A percentile compares a stretch with the other conserved stretches of the same genome.
Evolutionary conservation across 129 eudicot species (phyloP).

Genomic region (Deinandra increscens): DNA sequence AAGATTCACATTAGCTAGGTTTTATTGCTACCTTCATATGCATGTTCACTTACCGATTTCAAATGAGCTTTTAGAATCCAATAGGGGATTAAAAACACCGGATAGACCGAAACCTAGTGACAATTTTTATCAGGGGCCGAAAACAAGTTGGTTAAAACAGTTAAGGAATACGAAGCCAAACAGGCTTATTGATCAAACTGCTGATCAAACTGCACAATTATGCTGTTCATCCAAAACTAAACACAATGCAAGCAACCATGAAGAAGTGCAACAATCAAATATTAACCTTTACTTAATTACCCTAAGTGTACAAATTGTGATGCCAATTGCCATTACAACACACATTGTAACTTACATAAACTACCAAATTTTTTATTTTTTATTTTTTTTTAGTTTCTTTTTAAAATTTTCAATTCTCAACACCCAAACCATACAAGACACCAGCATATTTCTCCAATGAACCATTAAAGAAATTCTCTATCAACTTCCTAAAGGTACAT

Average conservation of each 20-base stretch:
- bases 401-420: slow-evolving; percentile 52
- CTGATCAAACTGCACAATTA: background rate
- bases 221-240: background rate
- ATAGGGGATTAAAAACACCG: background rate
- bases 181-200: background rate
- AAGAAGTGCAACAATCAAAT: slow-evolving; percentile 11
- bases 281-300: slow-evolving; percentile 29
- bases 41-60: background rate
- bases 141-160: background rate
- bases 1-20: background rate
- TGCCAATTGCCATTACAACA: slow-evolving; percentile 44
- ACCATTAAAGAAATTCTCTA: slow-evolving; percentile 74
- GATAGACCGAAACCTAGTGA: background rate
- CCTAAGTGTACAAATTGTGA: slow-evolving; percentile 39
- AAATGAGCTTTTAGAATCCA: background rate
- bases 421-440: slow-evolving; percentile 88
- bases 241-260: slow-evolving; percentile 11
- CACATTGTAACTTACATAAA: slow-evolving; percentile 39
- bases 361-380: slow-evolving; percentile 27
- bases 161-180: background rate
- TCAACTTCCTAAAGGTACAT: slow-evolving; percentile 80
- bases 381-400: slow-evolving; percentile 6
- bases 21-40: background rate
- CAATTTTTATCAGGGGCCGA: background rate
- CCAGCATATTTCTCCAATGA: slow-evolving; percentile 81